phyloP scores from a whole-genome alignment of 2,329 filamentous ascomycete species.

The Ascochyta lentis region DNA sequence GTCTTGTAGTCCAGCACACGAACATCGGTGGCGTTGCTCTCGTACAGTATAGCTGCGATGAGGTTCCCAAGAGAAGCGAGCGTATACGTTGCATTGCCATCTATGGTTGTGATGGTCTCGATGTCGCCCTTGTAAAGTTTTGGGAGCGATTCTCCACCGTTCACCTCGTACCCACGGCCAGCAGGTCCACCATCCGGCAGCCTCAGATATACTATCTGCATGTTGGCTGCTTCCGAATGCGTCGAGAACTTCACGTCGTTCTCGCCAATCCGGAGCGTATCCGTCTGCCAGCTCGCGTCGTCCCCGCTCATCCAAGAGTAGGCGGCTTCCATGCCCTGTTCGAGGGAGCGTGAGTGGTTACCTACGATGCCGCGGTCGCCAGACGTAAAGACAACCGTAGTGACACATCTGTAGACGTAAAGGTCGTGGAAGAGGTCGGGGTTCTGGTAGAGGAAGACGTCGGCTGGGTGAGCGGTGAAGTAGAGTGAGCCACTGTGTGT shows the following conservation, averaged over 20 bases:
- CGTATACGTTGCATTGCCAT: constrained; percentile 29
- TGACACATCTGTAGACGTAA: constrained; percentile 36
- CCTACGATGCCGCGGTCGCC: constrained; percentile 27
- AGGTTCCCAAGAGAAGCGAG: constrained; percentile 27
- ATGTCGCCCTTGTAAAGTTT: constrained; percentile 31
- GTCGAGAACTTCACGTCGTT: constrained; percentile 19
- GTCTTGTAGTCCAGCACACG: constrained; percentile 33
- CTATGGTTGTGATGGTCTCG: constrained; percentile 24
- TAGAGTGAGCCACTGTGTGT: constrained; percentile 32
- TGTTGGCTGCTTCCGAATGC: constrained; percentile 17
- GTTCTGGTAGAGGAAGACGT: constrained; percentile 37
- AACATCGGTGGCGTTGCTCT: constrained; percentile 25
- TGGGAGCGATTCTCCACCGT: constrained; percentile 25
- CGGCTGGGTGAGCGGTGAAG: constrained; percentile 37
- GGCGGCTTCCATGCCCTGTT: constrained; percentile 33
- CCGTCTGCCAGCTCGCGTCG: constrained; percentile 14
- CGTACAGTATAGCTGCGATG: constrained; percentile 23
- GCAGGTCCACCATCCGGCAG: constrained; percentile 32
- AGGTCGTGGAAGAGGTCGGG: constrained; percentile 40
- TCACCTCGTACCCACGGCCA: constrained; percentile 26
- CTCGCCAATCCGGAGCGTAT: constrained; percentile 14
- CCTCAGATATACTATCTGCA: constrained; percentile 37
- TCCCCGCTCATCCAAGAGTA: constrained; percentile 30
- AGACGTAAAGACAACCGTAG: constrained; percentile 34
- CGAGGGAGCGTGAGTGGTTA: constrained; percentile 23